Evolutionary conservation across 768 basidiomycete genomes (phyloP), one percentile per base, ranked within the genome.

Genomic region (Collybia nuda): DNA sequence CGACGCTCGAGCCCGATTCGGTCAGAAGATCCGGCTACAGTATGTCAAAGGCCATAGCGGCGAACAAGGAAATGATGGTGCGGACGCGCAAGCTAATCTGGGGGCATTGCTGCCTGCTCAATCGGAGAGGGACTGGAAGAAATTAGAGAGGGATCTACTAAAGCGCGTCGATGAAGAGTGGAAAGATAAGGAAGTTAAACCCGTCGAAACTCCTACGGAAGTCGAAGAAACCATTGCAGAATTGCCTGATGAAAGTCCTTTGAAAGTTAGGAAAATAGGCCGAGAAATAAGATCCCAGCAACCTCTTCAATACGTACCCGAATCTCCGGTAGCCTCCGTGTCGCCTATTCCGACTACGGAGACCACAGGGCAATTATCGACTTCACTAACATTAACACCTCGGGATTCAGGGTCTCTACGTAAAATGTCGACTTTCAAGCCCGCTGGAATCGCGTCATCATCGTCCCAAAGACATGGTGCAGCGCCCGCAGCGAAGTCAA

Each of bases 21-120:
- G 82, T 2, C 86, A 87, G 54, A 66, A 63, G 24, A 79, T 95
- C 39, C 64, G 63, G 32, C 75, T 96, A 42, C 69, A 82, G 56
- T 78, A 93, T 58, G 90, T 98, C 49, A 78, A 81, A 50, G 95
- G 86, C 0, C 95, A 97, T 60, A 74, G 72, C 8, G 93, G 93
- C 0, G 73, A 82, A 23, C 69, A 69, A 47, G 95, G 95, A 1
- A 98, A 98, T 62, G 94, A 98, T 47, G 85, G 80, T 38, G 95
- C 95, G 2, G 95, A 98, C 63, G 59, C 54, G 12, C 76, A 85
- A 49, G 92, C 92, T 3, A 86, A 82, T 50, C 26, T 66, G 5
- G 92, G 92, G 2, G 65, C 77, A 8, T 56, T 60, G 8, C 51
- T 74, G 45, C 70, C 74, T 0, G 51, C 38, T 15, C 51, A 69